A percentile compares a stretch with the other conserved stretches of the same genome.
phyloP scores from a whole-genome alignment of 441 rosid genomes.

The Erodium texanum region DNA sequence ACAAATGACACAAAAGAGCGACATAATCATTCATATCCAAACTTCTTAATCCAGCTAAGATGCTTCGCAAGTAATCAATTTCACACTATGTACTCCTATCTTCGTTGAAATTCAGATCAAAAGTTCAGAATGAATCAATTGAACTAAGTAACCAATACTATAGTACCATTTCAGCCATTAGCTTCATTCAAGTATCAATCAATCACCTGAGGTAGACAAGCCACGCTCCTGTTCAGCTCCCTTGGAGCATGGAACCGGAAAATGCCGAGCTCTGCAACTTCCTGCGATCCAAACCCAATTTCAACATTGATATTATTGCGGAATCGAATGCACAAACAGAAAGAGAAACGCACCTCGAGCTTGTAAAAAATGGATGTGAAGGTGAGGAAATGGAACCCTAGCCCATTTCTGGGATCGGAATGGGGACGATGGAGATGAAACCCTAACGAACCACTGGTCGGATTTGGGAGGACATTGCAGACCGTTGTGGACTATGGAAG shows the following conservation, averaged over 20 bases:
- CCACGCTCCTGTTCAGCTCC: conserved; percentile 46
- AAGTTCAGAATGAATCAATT: too few species aligned
- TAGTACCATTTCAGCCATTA: too few species aligned
- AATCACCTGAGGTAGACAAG: conserved; percentile 42
- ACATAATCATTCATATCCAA: too few species aligned
- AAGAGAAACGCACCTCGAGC: conserved; percentile 15
- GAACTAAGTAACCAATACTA: too few species aligned
- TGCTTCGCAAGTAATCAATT: too few species aligned
- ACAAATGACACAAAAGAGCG: too few species aligned
- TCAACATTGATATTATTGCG: conserved; percentile 4
- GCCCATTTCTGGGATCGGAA: conserved; percentile 27
- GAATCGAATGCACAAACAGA: not conserved
- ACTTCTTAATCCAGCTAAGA: too few species aligned
- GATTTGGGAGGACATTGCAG: conserved; percentile 33
- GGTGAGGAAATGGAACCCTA: conserved; percentile 27
- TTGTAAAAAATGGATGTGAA: conserved; percentile 18
- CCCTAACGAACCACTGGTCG: conserved; percentile 27
- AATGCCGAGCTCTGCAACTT: conserved; percentile 15
- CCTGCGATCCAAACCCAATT: conserved; percentile 26
- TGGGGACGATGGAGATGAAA: conserved; percentile 19
- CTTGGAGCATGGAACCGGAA: conserved; percentile 33
- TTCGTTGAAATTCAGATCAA: too few species aligned
- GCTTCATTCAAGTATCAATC: not conserved
- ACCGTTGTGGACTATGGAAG: conserved; percentile 51
- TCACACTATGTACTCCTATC: too few species aligned